Conservation (phyloP, 371 early-diverging fungal species). For the Syncephalastrum racemosum region DNA sequence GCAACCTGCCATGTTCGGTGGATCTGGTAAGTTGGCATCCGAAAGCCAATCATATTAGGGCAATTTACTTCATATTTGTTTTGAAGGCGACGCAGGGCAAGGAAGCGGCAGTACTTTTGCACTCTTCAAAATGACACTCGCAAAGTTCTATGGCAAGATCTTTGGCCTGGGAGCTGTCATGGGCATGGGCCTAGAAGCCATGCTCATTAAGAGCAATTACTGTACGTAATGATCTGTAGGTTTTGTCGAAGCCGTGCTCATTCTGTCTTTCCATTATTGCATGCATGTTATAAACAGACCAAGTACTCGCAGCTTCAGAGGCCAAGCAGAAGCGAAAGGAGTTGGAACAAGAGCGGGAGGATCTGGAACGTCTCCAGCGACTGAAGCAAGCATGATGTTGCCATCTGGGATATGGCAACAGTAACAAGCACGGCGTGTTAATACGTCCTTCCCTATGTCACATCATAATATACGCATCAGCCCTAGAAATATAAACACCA, state of each 20-base stretch:
- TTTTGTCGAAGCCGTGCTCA: too few species aligned
- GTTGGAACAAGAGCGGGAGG: conserved; percentile 36
- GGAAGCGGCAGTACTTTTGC: too few species aligned
- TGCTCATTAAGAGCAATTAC: conserved; percentile 48
- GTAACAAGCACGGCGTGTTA: too few species aligned
- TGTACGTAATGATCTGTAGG: conserved; percentile 24
- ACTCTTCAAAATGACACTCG: conserved; percentile 8
- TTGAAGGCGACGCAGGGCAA: too few species aligned
- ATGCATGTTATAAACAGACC: conserved; percentile 19
- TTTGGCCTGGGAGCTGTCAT: conserved; percentile 38
- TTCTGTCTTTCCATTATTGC: not conserved
- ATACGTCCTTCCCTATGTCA: too few species aligned
- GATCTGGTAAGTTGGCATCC: too few species aligned
- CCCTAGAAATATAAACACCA: too few species aligned
- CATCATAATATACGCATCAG: too few species aligned
- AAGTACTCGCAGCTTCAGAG: conserved; percentile 52
- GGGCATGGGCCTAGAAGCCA: conserved; percentile 42
- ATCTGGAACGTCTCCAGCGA: conserved; percentile 30
- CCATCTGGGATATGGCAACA: too few species aligned
- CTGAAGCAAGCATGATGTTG: conserved; percentile 8
- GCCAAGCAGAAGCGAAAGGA: conserved; percentile 42
- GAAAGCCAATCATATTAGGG: too few species aligned
- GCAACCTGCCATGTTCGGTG: too few species aligned
- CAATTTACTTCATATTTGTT: too few species aligned
- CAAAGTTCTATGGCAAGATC: conserved; percentile 37